Percentiles rank a stretch among this genome's conserved stretches.
Conservation (phyloP, 2,329 filamentous ascomycete species). For the Ophiostoma sp. region DNA sequence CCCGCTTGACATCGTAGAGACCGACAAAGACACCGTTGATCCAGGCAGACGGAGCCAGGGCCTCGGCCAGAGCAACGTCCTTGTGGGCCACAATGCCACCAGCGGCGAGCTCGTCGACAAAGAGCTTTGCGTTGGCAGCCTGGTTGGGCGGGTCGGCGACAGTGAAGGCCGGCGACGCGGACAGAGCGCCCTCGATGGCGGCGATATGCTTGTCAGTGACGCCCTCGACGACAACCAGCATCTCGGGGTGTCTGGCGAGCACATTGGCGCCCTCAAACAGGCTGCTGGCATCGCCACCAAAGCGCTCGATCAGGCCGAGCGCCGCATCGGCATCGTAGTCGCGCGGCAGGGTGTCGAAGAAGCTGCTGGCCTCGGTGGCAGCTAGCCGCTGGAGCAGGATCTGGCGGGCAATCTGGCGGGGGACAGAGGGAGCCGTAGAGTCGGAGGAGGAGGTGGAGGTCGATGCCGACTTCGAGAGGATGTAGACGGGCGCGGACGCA, state of each 20-base stretch:
- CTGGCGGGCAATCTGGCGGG: slow-evolving; percentile 51
- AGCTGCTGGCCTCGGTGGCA: slow-evolving; percentile 43
- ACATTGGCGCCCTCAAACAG: slow-evolving; percentile 43
- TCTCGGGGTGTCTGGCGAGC: slow-evolving; percentile 42
- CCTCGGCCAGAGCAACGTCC: slow-evolving; percentile 36
- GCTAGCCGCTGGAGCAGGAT: slow-evolving; percentile 55
- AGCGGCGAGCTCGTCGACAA: slow-evolving; percentile 39
- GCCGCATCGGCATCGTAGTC: slow-evolving; percentile 43
- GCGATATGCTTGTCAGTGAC: slow-evolving; percentile 43
- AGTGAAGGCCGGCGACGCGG: slow-evolving; percentile 43
- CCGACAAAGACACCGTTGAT: slow-evolving; percentile 39
- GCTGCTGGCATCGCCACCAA: slow-evolving; percentile 47
- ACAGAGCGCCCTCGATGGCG: slow-evolving; percentile 40
- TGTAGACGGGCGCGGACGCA: slow-evolving; percentile 48
- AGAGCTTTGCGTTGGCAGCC: slow-evolving; percentile 40
- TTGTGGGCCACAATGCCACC: slow-evolving; percentile 30
- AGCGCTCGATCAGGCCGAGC: slow-evolving; percentile 54
- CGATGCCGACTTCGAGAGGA: slow-evolving; percentile 35
- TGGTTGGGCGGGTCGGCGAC: slow-evolving; percentile 43
- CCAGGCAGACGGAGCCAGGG: slow-evolving; percentile 40
- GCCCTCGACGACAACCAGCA: slow-evolving; percentile 56
- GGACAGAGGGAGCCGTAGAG: slow-evolving; percentile 39
- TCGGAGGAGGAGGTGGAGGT: slow-evolving; percentile 25
- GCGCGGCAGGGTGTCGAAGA: slow-evolving; percentile 43
- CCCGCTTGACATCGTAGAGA: slow-evolving; percentile 43